Evolutionary conservation across 1,284 basidiomycete genomes (phyloP).

Genomic region (Leccinum angustisporum): DNA sequence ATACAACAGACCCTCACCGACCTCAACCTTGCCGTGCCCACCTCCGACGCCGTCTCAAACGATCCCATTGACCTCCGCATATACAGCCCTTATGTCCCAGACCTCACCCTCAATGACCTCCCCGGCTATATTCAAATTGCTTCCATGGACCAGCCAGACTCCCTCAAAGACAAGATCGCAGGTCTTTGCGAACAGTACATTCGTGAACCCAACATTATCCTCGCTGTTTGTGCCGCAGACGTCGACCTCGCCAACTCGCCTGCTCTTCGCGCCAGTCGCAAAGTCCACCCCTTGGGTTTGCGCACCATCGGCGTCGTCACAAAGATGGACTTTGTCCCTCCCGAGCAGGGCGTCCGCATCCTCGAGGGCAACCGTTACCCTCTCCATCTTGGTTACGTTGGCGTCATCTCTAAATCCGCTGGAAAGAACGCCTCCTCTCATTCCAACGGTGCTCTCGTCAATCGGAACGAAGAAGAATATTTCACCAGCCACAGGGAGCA

Average conservation of each 20-base stretch:
- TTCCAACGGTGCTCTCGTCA: constrained; percentile 52
- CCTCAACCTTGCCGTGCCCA: constrained; percentile 91
- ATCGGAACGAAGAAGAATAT: constrained; percentile 77
- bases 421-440: constrained; percentile 48
- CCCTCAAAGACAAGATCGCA: constrained; percentile 91
- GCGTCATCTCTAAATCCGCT: constrained; percentile 88
- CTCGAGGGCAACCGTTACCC: constrained; percentile 93
- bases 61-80: constrained; percentile 97
- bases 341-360: constrained; percentile 81
- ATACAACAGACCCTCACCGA: constrained; percentile 95
- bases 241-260: constrained; percentile 99
- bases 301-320: constrained; percentile 98
- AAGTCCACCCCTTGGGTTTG: constrained; percentile 92
- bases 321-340: constrained; percentile 96
- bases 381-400: constrained; percentile 95
- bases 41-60: constrained; percentile 87
- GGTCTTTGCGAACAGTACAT: constrained; percentile 95
- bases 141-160: constrained; percentile 94
- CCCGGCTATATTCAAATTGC: constrained; percentile 97
- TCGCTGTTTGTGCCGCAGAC: constrained; percentile 97
- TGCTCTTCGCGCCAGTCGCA: constrained; percentile 88
- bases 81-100: constrained; percentile 93
- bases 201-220: constrained; percentile 94
- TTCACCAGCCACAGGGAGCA: constrained; percentile 74
- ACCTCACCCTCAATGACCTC: constrained; percentile 95